phyloP scores from a whole-genome alignment of 306 rosid genomes.

The Trichosanthes cucumerina region DNA sequence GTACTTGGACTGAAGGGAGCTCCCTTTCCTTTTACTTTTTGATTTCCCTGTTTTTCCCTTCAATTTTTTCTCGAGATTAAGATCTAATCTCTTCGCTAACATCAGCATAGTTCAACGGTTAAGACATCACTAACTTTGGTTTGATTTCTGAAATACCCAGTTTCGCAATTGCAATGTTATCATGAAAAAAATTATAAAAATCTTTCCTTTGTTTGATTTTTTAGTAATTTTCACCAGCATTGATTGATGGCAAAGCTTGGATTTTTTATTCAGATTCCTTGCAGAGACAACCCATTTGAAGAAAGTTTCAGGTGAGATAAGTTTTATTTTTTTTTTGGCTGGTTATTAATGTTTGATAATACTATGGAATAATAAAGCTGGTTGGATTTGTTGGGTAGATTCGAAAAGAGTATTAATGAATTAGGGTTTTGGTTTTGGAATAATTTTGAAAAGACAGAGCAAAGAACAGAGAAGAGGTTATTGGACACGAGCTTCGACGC shows the following conservation, averaged over 20 bases:
- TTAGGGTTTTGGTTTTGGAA: constrained; percentile 11
- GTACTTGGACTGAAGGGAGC: constrained; percentile 18
- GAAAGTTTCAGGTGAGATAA: neutral
- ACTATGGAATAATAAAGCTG: too few relatives aligned
- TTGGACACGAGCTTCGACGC: neutral
- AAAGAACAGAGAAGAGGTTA: neutral
- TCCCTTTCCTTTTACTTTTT: neutral
- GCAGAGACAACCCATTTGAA: neutral
- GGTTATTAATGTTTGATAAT: neutral
- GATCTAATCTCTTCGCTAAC: neutral
- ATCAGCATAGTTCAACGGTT: too few relatives aligned
- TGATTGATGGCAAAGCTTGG: neutral
- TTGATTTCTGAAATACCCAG: too few relatives aligned
- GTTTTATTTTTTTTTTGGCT: neutral
- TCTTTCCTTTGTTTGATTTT: neutral
- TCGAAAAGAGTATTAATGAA: neutral
- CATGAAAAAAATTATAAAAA: neutral
- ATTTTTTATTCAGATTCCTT: neutral
- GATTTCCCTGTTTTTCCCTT: neutral
- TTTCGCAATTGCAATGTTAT: neutral
- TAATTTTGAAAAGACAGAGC: neutral
- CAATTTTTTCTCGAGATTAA: neutral
- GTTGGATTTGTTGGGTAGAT: neutral
- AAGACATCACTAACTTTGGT: neutral
- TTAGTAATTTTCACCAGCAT: neutral